A percentile compares a stretch with the other conserved stretches of the same genome.
These are phyloP conservation scores for Sordaria brevicollis DNA, from an alignment of 495 filamentous ascomycete genomes.

Conservation along the genomic window DNA sequence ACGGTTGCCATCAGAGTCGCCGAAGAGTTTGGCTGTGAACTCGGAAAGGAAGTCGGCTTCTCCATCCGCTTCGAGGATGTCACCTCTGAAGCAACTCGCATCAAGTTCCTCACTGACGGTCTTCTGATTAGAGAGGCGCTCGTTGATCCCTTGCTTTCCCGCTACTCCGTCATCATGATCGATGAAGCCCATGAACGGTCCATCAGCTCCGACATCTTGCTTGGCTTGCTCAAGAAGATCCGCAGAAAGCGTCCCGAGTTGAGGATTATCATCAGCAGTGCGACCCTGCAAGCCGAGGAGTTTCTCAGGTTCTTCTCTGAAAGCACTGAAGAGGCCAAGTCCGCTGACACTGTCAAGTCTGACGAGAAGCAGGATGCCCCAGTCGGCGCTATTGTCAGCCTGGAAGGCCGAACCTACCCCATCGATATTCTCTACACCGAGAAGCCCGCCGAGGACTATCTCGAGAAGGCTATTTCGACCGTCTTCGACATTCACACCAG, in stretches of 20 bases:
- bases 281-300: slow-evolving; percentile 84
- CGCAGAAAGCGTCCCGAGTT: slow-evolving; percentile 70
- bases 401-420: slow-evolving; percentile 86
- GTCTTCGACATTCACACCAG: slow-evolving; percentile 90
- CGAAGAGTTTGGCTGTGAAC: slow-evolving; percentile 80
- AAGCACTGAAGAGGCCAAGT: slow-evolving; percentile 31
- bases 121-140: slow-evolving; percentile 88
- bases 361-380: slow-evolving; percentile 26
- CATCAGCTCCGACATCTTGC: slow-evolving; percentile 84
- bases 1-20: slow-evolving; percentile 87
- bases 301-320: slow-evolving; percentile 74
- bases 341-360: slow-evolving; percentile 31
- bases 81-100: slow-evolving; percentile 76
- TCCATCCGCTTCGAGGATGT: slow-evolving; percentile 94
- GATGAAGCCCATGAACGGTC: slow-evolving; percentile 97
- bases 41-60: slow-evolving; percentile 94
- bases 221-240: slow-evolving; percentile 94
- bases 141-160: slow-evolving; percentile 81
- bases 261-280: slow-evolving; percentile 85
- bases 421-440: slow-evolving; percentile 85
- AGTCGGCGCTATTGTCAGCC: slow-evolving; percentile 67
- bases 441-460: slow-evolving; percentile 73
- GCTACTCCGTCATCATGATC: slow-evolving; percentile 97
- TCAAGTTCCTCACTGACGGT: slow-evolving; percentile 97
- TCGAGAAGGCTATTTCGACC: slow-evolving; percentile 76